Percentiles rank a stretch among this genome's conserved stretches.
These are phyloP conservation scores for Vigna trinervia DNA, from an alignment of 306 rosid genomes.

Conservation along the genomic window DNA sequence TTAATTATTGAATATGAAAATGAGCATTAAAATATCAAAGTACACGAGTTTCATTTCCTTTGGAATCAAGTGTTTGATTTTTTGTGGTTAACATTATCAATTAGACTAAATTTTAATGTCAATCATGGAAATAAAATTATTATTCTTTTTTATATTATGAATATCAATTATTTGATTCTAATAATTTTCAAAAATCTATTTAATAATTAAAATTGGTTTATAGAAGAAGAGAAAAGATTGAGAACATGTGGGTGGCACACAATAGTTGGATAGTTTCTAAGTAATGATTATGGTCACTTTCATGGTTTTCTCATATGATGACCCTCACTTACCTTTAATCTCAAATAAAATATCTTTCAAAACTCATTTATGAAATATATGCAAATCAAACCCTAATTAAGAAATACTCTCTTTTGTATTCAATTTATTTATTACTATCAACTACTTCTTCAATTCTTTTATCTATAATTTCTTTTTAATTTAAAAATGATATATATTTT, in stretches of 20 bases:
- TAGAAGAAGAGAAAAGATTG: too few relatives aligned
- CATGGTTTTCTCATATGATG: background rate
- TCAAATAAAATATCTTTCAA: background rate
- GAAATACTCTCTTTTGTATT: background rate
- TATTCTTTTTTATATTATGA: background rate
- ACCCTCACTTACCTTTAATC: background rate
- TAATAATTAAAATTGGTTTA: too few relatives aligned
- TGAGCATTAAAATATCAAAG: too few relatives aligned
- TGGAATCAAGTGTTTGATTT: background rate
- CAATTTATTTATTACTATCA: background rate
- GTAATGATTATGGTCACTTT: slow-evolving; percentile 44
- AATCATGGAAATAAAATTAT: too few relatives aligned
- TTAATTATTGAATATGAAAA: too few relatives aligned
- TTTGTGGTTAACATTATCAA: background rate
- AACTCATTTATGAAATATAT: background rate
- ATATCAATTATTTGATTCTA: too few relatives aligned
- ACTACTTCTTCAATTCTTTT: too few relatives aligned
- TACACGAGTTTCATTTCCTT: background rate
- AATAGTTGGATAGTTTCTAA: slow-evolving; percentile 4
- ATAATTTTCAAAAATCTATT: too few relatives aligned
- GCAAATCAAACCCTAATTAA: slow-evolving; percentile 36
- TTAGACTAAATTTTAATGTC: too few relatives aligned
- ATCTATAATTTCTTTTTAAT: too few relatives aligned
- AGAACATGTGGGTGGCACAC: slow-evolving; percentile 1
- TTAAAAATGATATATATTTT: too few relatives aligned